Percentiles rank a stretch among this genome's conserved stretches.
These are phyloP conservation scores for Zygosaccharomyces sapae DNA, from an alignment of 1,139 yeast genomes.

Conservation along the genomic window DNA sequence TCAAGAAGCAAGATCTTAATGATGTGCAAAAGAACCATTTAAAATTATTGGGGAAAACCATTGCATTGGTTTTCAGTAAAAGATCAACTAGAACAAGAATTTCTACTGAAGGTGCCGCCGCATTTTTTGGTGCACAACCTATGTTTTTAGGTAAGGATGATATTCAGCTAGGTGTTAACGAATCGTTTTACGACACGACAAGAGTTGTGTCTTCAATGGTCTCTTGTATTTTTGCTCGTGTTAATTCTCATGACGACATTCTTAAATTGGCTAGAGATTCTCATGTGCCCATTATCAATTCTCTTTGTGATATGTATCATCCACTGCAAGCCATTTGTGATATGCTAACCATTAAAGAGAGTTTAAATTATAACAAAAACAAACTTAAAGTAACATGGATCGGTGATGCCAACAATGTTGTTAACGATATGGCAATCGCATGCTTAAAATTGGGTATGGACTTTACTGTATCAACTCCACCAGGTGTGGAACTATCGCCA, in stretches of 20 bases:
- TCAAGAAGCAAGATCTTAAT: slow-evolving; percentile 47
- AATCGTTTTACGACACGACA: slow-evolving; percentile 81
- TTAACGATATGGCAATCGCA: slow-evolving; percentile 91
- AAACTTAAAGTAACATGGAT: slow-evolving; percentile 84
- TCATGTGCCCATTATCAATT: slow-evolving; percentile 84
- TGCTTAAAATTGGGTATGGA: slow-evolving; percentile 79
- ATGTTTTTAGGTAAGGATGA: slow-evolving; percentile 96
- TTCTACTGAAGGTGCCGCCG: slow-evolving; percentile 90
- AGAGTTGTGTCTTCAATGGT: slow-evolving; percentile 92
- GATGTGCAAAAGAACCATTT: slow-evolving; percentile 48
- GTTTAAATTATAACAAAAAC: slow-evolving; percentile 47
- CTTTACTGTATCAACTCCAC: slow-evolving; percentile 80
- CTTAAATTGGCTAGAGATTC: slow-evolving; percentile 70
- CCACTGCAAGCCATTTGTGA: slow-evolving; percentile 96
- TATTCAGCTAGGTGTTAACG: slow-evolving; percentile 93
- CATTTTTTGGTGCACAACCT: slow-evolving; percentile 92
- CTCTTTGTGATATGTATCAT: slow-evolving; percentile 87
- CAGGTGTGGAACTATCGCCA: slow-evolving; percentile 58
- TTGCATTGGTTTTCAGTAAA: slow-evolving; percentile 79
- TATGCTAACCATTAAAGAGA: slow-evolving; percentile 76
- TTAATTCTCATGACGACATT: slow-evolving; percentile 77
- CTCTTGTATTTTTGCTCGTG: slow-evolving; percentile 93
- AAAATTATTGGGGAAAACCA: slow-evolving; percentile 71
- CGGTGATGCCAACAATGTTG: slow-evolving; percentile 94
- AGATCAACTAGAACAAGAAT: slow-evolving; percentile 94